Evolutionary conservation across 148 eudicot species (phyloP), one percentile per base, ranked within the genome.

Genomic region (Agrostemma githago): DNA sequence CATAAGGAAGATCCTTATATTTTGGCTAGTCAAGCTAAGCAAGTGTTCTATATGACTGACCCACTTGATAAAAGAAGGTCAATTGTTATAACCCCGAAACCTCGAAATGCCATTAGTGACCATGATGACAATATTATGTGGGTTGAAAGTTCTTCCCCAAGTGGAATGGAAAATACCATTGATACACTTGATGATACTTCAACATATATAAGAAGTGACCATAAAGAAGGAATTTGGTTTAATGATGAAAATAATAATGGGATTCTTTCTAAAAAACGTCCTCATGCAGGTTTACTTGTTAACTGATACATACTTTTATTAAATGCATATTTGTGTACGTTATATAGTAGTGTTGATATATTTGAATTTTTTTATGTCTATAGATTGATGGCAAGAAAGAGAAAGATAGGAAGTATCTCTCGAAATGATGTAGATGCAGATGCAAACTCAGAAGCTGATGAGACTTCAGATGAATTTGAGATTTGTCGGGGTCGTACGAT

Each of bases 1-100:
- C 54, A 43, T 42, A 67, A 42, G 16, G 56, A 67, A 19, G 71
- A 67, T 67, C 54, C 56, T 16, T 67, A 17, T 44, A 67, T 42
- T 43, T 42, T 67, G 48, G 38, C 71, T 12, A 67, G 34, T 43
- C 38, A 67, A 43, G 56, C 71, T 42, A 44, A 67, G 15, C 56
- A 67, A 17, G 56, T 67, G 9, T 67, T 67, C 43, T 67, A 67
- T 42, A 19, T 44, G 38, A 8, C 54, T 12, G 56, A 43, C 56
- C 56, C 71, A 9, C 46, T 8, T n/a, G 56, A 67, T 67, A 41
- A 42, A 3, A 42, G n/a, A n/a, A n/a, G n/a, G n/a, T n/a, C n/a
- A n/a, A n/a, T n/a, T n/a, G n/a, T n/a, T n/a, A n/a, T n/a, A 7
- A 67, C 71, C 17, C 10, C 38, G 2, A 43, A 41, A 44, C 5